Conservation (phyloP, 2,329 filamentous ascomycete genomes). For the Cercospora nicotianae region DNA sequence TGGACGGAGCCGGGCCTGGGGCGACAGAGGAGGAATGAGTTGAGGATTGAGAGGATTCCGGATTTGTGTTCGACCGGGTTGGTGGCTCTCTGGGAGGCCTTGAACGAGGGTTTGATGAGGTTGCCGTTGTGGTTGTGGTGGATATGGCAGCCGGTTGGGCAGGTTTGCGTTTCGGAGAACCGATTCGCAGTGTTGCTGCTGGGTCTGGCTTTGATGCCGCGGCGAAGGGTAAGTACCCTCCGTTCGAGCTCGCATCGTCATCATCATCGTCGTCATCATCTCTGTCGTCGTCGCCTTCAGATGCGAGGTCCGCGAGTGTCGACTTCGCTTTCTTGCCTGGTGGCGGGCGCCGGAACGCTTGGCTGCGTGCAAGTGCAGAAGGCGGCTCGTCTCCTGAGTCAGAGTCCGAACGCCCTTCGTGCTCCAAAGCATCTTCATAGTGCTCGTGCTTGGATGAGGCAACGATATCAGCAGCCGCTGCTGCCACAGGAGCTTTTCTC, state of each 20-base stretch:
- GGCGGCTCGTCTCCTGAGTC: constrained; percentile 39
- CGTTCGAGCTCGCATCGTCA: constrained; percentile 55
- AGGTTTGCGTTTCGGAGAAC: constrained; percentile 14
- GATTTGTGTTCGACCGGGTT: constrained; percentile 16
- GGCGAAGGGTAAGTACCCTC: constrained; percentile 48
- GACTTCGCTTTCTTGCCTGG: constrained; percentile 19
- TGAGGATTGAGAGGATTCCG: constrained; percentile 24
- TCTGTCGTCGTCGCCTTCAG: constrained; percentile 37
- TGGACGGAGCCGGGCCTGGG: constrained; percentile 26
- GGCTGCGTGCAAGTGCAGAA: constrained; percentile 44
- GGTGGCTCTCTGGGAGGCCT: constrained; percentile 6
- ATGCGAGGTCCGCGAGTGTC: constrained; percentile 21
- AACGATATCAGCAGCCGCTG: constrained; percentile 21
- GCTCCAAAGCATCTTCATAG: constrained; percentile 33
- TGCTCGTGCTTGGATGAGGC: constrained; percentile 27
- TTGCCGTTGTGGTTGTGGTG: not conserved
- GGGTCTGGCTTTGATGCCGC: constrained; percentile 31
- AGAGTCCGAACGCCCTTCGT: constrained; percentile 34
- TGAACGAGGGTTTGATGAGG: not conserved
- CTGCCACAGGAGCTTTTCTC: constrained; percentile 14
- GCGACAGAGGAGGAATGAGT: constrained; percentile 49
- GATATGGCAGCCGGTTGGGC: not conserved
- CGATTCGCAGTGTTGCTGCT: constrained; percentile 26
- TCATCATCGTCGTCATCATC: constrained; percentile 34
- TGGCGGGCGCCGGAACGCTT: constrained; percentile 42